Conservation (phyloP, 2,329 filamentous ascomycete species). For the Aspergillus eucalypticola region DNA sequence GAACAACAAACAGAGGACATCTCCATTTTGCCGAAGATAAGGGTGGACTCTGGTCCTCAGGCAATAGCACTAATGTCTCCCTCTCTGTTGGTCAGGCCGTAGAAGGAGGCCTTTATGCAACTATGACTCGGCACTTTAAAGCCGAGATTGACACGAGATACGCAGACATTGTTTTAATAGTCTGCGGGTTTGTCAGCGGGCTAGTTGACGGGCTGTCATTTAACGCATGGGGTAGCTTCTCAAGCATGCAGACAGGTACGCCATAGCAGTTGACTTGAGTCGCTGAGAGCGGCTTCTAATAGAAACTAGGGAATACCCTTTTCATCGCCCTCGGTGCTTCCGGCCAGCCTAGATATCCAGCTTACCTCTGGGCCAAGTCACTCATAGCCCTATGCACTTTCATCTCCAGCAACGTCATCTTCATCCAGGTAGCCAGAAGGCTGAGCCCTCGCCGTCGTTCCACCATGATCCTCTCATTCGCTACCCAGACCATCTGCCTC, state of each 20-base stretch:
- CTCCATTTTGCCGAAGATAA: conserved; percentile 19
- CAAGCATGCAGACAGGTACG: conserved; percentile 47
- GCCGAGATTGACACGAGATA: conserved; percentile 25
- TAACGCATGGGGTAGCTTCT: conserved; percentile 46
- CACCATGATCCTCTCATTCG: conserved; percentile 43
- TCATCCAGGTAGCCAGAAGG: conserved; percentile 37
- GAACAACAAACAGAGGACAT: conserved; percentile 15
- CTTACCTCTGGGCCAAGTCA: conserved; percentile 46
- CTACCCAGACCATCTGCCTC: conserved; percentile 39
- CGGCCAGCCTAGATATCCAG: conserved; percentile 42
- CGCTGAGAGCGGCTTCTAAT: background rate
- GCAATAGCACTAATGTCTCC: conserved; percentile 27
- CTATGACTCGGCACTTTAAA: conserved; percentile 24
- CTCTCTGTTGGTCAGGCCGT: conserved; percentile 19
- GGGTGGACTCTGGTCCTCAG: conserved; percentile 23
- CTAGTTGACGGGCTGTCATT: conserved; percentile 44
- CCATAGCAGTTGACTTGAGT: background rate
- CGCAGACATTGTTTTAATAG: conserved; percentile 33
- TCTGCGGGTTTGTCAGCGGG: conserved; percentile 43
- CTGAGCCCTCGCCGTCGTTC: conserved; percentile 38
- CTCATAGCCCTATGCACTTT: conserved; percentile 43
- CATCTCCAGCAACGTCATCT: conserved; percentile 42
- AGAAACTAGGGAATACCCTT: conserved; percentile 42
- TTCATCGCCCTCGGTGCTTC: conserved; percentile 47
- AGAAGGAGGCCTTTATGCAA: conserved; percentile 16